A percentile compares a stretch with the other conserved stretches of the same genome.
phyloP scores from a whole-genome alignment of 176 grass and related monocot genomes.

The Hyparrhenia diplandra region DNA sequence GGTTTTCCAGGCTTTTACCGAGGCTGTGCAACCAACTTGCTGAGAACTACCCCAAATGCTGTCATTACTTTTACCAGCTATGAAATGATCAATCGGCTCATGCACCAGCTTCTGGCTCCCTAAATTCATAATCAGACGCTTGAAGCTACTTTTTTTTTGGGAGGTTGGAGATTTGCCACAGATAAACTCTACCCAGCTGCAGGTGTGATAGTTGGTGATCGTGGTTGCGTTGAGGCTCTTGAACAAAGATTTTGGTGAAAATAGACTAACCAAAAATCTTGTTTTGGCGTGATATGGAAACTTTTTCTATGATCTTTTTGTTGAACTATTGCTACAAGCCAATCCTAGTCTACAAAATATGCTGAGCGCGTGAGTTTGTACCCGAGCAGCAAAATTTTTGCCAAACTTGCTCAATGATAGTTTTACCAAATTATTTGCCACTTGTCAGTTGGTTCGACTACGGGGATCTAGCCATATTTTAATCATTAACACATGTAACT shows the following conservation, averaged over 20 bases:
- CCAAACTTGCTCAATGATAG: too few relatives aligned
- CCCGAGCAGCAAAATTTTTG: too few relatives aligned
- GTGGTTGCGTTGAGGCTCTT: constrained; percentile 14
- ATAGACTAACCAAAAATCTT: not conserved
- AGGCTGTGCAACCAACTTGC: constrained; percentile 72
- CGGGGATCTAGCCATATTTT: not conserved
- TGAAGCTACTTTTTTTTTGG: not conserved
- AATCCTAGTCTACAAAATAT: too few relatives aligned
- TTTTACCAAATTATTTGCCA: not conserved
- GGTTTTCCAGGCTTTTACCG: constrained; percentile 75
- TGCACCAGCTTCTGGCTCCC: constrained; percentile 43
- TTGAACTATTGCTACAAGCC: too few relatives aligned
- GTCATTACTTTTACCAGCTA: constrained; percentile 87
- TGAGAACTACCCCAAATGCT: constrained; percentile 79
- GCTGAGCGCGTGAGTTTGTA: too few relatives aligned
- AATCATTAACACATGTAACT: too few relatives aligned
- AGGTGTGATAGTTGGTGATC: not conserved
- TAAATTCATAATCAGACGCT: constrained; percentile 10
- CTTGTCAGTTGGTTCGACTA: not conserved
- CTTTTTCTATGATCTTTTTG: not conserved
- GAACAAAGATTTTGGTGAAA: constrained; percentile 29
- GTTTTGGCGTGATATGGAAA: not conserved
- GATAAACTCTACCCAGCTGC: not conserved
- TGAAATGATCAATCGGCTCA: constrained; percentile 70
- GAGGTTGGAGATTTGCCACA: not conserved